Evolutionary conservation across 2,329 filamentous ascomycete species (phyloP).

Genomic region (Didymella segeticola): DNA sequence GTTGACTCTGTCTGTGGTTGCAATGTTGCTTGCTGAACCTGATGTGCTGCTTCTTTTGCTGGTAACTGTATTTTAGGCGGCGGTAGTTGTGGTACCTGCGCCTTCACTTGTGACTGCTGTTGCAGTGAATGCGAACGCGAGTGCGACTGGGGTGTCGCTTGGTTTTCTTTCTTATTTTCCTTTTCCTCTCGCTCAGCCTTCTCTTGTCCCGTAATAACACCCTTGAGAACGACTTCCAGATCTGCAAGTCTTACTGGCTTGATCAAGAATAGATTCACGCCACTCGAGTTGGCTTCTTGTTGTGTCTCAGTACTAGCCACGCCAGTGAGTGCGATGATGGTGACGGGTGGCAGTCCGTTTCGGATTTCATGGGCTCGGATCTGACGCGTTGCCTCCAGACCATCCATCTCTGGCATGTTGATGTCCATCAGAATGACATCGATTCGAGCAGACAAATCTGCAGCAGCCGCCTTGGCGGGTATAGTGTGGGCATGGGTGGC

Average conservation of each 20-base stretch:
- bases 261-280: conserved; percentile 62
- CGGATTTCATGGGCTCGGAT: conserved; percentile 57
- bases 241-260: conserved; percentile 58
- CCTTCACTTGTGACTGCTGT: background rate
- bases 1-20: background rate
- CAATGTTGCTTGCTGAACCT: background rate
- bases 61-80: conserved; percentile 4
- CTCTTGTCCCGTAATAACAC: conserved; percentile 40
- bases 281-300: conserved; percentile 59
- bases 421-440: conserved; percentile 48
- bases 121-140: conserved; percentile 1
- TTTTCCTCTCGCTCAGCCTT: conserved; percentile 28
- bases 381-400: conserved; percentile 49
- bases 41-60: no score
- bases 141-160: background rate
- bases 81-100: background rate
- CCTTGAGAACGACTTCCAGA: conserved; percentile 50
- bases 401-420: conserved; percentile 50
- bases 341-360: conserved; percentile 50
- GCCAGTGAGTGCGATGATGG: conserved; percentile 61
- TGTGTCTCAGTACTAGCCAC: conserved; percentile 58
- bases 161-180: conserved; percentile 16
- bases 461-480: background rate
- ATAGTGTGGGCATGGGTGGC: conserved; percentile 9
- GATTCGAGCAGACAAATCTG: conserved; percentile 21